A percentile compares a stretch with the other conserved stretches of the same genome.
Conservation (phyloP, 345 rosid genomes). For the Eucalyptus cloeziana region DNA sequence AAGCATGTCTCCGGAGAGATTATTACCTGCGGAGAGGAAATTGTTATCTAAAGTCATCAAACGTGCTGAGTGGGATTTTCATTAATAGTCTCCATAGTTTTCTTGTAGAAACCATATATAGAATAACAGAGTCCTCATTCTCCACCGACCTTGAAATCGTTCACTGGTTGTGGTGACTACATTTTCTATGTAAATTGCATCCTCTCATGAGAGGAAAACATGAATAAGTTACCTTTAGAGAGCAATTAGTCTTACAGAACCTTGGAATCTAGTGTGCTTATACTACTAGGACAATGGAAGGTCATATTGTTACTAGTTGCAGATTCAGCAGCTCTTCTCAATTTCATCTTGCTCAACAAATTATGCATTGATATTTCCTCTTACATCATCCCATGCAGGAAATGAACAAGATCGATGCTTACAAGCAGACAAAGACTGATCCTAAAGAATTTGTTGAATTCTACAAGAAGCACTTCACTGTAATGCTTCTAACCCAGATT, state of each 20-base stretch:
- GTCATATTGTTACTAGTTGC: not conserved
- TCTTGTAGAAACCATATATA: not conserved
- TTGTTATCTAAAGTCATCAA: not conserved
- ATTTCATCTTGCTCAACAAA: not conserved
- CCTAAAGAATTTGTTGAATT: slow-evolving; percentile 29
- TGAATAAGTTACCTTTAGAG: not conserved
- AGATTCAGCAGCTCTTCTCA: not conserved
- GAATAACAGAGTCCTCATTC: not conserved
- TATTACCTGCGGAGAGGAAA: not conserved
- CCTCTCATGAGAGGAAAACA: not conserved
- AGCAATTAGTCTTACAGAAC: not conserved
- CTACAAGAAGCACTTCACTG: slow-evolving; percentile 39
- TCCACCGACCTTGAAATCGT: not conserved
- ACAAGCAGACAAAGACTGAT: slow-evolving; percentile 49
- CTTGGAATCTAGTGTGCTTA: not conserved
- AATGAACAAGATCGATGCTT: slow-evolving; percentile 61
- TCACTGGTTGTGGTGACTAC: not conserved
- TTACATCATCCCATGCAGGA: slow-evolving; percentile 25
- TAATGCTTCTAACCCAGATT: not conserved
- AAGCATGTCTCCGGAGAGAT: too few relatives aligned
- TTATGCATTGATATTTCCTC: not conserved
- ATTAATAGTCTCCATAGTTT: not conserved
- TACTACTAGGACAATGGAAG: not conserved
- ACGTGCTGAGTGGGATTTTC: not conserved
- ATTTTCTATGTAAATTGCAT: not conserved